Conservation (phyloP, 2,329 filamentous ascomycete species). For the Periconia digitata region DNA sequence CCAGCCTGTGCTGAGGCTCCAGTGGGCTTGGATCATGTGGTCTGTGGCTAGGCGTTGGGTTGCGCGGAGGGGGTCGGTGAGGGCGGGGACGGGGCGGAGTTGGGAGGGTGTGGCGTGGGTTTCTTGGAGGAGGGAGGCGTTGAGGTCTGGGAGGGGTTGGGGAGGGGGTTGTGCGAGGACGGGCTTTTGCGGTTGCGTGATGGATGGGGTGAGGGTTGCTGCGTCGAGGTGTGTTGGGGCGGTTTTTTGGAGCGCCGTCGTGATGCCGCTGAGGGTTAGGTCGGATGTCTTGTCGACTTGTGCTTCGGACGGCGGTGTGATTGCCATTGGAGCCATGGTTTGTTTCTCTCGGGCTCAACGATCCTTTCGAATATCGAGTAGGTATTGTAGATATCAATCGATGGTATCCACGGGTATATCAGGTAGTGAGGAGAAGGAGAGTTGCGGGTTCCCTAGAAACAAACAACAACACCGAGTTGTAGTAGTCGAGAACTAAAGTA, state of each 20-base stretch:
- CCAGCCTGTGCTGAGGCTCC: slow-evolving; percentile 71
- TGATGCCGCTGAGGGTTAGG: slow-evolving; percentile 37
- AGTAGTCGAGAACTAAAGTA: no score
- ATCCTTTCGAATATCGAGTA: no score
- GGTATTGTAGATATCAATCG: no score
- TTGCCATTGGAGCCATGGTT: slow-evolving; percentile 36
- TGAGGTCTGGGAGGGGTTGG: slow-evolving; percentile 41
- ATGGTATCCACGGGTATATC: no score
- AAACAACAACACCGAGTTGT: no score
- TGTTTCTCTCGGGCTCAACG: no score
- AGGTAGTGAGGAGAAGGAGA: no score
- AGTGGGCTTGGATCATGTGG: slow-evolving; percentile 80
- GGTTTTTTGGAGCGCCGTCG: slow-evolving; percentile 30
- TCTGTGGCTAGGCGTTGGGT: slow-evolving; percentile 64
- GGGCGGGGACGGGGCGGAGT: slow-evolving; percentile 46
- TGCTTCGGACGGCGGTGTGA: slow-evolving; percentile 33
- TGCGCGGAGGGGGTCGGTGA: slow-evolving; percentile 43
- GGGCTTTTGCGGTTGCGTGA: background rate
- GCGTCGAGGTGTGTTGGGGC: slow-evolving; percentile 34
- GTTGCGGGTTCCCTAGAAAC: no score
- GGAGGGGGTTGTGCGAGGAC: background rate
- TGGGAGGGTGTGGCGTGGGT: slow-evolving; percentile 39
- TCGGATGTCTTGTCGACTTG: slow-evolving; percentile 26
- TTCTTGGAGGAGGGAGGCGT: slow-evolving; percentile 47
- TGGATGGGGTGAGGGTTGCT: slow-evolving; percentile 17